Evolutionary conservation across 108 stramenopile genomes (phyloP).

Genomic region (Stephanodiscus triporus): DNA sequence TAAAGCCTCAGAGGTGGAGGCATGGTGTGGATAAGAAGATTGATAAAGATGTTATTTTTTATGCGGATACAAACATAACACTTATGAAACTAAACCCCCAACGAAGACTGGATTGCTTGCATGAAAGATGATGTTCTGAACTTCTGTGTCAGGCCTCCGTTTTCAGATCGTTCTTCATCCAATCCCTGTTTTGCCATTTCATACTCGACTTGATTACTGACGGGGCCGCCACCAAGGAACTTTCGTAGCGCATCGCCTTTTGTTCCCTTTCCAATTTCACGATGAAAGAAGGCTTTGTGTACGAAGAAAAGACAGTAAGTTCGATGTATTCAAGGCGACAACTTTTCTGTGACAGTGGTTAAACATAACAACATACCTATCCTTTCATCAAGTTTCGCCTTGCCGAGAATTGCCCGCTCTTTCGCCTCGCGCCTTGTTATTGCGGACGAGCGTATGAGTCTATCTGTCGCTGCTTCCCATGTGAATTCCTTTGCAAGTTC

Average conservation of each 20-base stretch:
- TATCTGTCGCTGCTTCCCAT: slow-evolving; percentile 86
- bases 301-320: too few species aligned
- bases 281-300: slow-evolving; percentile 62
- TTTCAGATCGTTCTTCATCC: slow-evolving; percentile 45
- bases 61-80: too few species aligned
- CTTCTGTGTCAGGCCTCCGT: slow-evolving; percentile 54
- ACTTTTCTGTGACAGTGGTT: too few species aligned
- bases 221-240: slow-evolving; percentile 74
- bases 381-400: slow-evolving; percentile 68
- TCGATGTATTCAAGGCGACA: too few species aligned
- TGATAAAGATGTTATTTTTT: too few species aligned
- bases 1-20: too few species aligned
- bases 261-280: slow-evolving; percentile 70
- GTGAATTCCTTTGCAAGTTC: slow-evolving; percentile 66
- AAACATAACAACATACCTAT: slow-evolving; percentile 29
- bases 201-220: slow-evolving; percentile 69
- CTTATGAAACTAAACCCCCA: neutral
- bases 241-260: slow-evolving; percentile 73
- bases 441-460: slow-evolving; percentile 66
- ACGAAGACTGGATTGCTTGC: slow-evolving; percentile 55
- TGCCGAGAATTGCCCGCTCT: slow-evolving; percentile 55
- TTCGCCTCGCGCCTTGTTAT: slow-evolving; percentile 71
- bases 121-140: slow-evolving; percentile 62
- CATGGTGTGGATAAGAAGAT: too few species aligned
- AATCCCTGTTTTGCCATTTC: slow-evolving; percentile 37